A percentile compares a stretch with the other conserved stretches of the same genome.
Conservation (phyloP, 2,329 filamentous ascomycete species). For the Parastagonospora avenae region DNA sequence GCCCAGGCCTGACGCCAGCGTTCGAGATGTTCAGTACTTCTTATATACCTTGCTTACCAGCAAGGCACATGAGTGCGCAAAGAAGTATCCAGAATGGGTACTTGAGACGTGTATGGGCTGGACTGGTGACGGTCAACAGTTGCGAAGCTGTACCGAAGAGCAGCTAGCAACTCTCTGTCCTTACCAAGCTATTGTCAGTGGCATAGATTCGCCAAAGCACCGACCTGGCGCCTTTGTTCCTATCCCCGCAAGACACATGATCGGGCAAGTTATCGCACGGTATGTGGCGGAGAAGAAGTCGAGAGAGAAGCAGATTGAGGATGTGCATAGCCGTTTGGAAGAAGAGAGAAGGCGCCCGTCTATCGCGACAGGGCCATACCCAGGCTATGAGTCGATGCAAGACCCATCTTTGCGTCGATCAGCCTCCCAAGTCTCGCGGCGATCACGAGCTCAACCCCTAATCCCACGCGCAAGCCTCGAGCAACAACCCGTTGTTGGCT, state of each 20-base stretch:
- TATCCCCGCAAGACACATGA: slow-evolving; percentile 1
- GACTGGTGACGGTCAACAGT: slow-evolving; percentile 15
- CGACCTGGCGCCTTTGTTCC: neutral
- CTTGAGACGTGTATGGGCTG: slow-evolving; percentile 29
- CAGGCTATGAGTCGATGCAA: too few relatives aligned
- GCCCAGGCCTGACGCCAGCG: neutral
- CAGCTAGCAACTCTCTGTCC: slow-evolving; percentile 18
- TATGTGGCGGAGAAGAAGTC: neutral
- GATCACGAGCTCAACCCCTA: too few relatives aligned
- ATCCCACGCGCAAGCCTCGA: too few relatives aligned
- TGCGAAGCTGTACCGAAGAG: slow-evolving; percentile 11
- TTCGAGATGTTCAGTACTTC: slow-evolving; percentile 22
- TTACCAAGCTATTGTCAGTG: slow-evolving; percentile 5
- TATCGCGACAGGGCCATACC: slow-evolving; percentile 1
- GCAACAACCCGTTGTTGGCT: too few relatives aligned
- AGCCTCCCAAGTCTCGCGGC: too few relatives aligned
- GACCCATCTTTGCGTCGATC: too few relatives aligned
- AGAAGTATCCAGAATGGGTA: slow-evolving; percentile 30
- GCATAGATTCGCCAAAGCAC: slow-evolving; percentile 3
- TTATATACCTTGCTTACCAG: slow-evolving; percentile 25
- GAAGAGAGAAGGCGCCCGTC: neutral
- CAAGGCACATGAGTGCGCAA: slow-evolving; percentile 9
- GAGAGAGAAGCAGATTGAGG: neutral
- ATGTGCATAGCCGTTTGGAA: neutral
- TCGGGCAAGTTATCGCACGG: neutral